These are phyloP conservation scores for Pseudophaeomoniella oleicola DNA, from an alignment of 2,329 filamentous ascomycete species.

Conservation along the genomic window DNA sequence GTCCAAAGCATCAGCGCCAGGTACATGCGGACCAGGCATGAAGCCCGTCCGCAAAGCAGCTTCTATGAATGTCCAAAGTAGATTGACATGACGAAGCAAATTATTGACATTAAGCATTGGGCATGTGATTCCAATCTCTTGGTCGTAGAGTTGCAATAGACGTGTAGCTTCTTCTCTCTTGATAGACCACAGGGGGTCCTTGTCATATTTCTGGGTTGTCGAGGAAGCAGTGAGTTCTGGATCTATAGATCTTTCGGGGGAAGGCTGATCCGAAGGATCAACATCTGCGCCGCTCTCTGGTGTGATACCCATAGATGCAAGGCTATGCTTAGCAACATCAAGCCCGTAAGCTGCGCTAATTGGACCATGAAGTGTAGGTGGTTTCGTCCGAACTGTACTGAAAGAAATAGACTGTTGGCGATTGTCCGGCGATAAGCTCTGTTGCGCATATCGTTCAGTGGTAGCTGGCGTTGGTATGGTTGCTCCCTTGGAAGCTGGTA, in stretches of 20 bases:
- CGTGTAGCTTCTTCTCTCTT: conserved; percentile 66
- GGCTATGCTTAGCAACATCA: conserved; percentile 71
- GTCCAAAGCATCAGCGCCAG: conserved; percentile 43
- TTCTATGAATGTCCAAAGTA: conserved; percentile 60
- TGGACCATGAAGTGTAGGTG: conserved; percentile 65
- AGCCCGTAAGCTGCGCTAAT: conserved; percentile 77
- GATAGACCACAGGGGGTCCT: conserved; percentile 71
- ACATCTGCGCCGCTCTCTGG: conserved; percentile 51
- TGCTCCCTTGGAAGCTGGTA: conserved; percentile 47
- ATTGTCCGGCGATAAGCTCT: background rate
- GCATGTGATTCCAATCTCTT: conserved; percentile 88
- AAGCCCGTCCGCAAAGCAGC: conserved; percentile 45
- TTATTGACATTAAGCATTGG: conserved; percentile 64
- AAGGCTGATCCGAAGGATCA: conserved; percentile 22
- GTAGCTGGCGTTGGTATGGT: conserved; percentile 10
- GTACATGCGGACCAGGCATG: conserved; percentile 26
- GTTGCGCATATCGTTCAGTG: too few species aligned
- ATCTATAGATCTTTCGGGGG: conserved; percentile 20
- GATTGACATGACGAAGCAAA: conserved; percentile 54
- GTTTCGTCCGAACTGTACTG: conserved; percentile 34
- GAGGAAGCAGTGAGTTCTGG: conserved; percentile 16
- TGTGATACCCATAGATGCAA: conserved; percentile 80
- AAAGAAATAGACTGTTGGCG: conserved; percentile 3
- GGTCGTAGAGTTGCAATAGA: conserved; percentile 66
- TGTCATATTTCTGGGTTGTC: conserved; percentile 26